Evolutionary conservation across 2,329 filamentous ascomycete genomes (phyloP).

Genomic region (Alternaria sp.): DNA sequence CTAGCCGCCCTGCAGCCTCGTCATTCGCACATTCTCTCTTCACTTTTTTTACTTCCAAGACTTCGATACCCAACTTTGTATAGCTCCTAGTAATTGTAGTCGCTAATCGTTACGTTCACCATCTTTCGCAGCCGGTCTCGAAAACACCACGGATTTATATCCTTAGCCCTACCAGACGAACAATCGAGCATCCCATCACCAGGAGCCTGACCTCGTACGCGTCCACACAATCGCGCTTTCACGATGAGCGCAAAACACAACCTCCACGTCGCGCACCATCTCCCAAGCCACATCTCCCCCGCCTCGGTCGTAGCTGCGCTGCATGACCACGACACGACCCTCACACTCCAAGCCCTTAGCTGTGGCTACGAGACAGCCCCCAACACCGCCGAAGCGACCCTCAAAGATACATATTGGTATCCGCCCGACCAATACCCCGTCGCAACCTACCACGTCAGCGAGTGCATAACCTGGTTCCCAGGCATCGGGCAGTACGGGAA

Average conservation of each 20-base stretch:
- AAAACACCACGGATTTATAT: not conserved
- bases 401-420: conserved; percentile 47
- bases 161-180: not conserved
- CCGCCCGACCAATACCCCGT: conserved; percentile 38
- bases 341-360: conserved; percentile 44
- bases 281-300: conserved; percentile 37
- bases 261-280: conserved; percentile 39
- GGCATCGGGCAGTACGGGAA: conserved; percentile 39
- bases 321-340: conserved; percentile 44
- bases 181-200: not conserved
- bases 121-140: not conserved
- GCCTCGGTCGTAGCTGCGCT: conserved; percentile 37
- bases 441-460: conserved; percentile 39
- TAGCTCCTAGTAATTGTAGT: conserved; percentile 8
- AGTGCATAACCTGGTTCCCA: conserved; percentile 38
- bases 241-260: conserved; percentile 39
- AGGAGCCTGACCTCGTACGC: not conserved
- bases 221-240: not conserved
- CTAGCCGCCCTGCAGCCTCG: conserved; percentile 4
- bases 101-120: conserved; percentile 2
- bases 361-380: conserved; percentile 35
- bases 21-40: not conserved
- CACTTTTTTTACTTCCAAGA: not conserved
- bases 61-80: not conserved
- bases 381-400: conserved; percentile 25